Conservation (phyloP, 768 basidiomycete species). For the Psilocybe tampanensis region DNA sequence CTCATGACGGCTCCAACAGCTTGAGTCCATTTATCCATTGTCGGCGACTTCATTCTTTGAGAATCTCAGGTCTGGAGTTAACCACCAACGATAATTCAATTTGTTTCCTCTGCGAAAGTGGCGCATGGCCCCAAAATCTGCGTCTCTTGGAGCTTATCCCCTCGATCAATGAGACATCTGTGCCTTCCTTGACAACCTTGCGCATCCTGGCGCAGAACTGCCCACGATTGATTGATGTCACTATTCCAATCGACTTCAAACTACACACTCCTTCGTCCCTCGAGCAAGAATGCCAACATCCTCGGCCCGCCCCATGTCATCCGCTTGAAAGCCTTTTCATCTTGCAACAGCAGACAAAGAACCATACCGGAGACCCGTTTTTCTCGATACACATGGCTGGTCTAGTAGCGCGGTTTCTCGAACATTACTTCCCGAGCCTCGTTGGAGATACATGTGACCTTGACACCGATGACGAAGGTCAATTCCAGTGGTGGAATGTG, state of each 20-base stretch:
- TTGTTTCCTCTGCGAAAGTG: neutral
- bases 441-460: neutral
- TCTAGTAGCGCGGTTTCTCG: slow-evolving; percentile 10
- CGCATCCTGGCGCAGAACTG: slow-evolving; percentile 3
- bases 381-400: no score
- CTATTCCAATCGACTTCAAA: slow-evolving; percentile 5
- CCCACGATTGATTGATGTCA: slow-evolving; percentile 2
- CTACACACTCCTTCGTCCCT: neutral
- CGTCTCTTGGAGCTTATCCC: neutral
- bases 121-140: slow-evolving; percentile 11
- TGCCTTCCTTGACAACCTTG: slow-evolving; percentile 10
- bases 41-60: neutral
- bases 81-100: slow-evolving; percentile 5
- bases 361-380: no score
- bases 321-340: neutral
- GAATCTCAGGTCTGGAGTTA: neutral
- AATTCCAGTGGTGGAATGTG: no score
- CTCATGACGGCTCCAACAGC: no score
- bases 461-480: neutral
- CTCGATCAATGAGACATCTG: neutral
- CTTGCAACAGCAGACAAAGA: neutral
- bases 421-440: slow-evolving; percentile 10
- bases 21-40: neutral
- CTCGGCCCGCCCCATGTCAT: neutral
- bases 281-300: neutral